Percentiles rank a stretch among this genome's conserved stretches.
These are phyloP conservation scores for Solanum phureja DNA, from an alignment of 257 asterid genomes.

Conservation along the genomic window DNA sequence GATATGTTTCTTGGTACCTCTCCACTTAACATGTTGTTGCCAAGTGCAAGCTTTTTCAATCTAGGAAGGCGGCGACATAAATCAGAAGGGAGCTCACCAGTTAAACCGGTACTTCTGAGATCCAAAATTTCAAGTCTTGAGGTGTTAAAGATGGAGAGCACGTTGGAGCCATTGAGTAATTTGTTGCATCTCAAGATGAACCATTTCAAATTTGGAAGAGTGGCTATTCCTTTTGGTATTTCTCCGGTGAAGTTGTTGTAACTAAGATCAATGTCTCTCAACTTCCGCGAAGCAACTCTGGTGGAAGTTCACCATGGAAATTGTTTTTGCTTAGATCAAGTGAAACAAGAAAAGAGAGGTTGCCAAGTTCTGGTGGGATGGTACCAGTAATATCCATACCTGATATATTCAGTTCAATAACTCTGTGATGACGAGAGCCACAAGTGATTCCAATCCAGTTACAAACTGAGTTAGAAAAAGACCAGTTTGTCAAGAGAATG, in stretches of 20 bases:
- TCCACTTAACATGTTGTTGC: background rate
- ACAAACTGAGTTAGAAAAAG: conserved; percentile 2
- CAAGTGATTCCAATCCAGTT: conserved; percentile 23
- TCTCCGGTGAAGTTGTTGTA: background rate
- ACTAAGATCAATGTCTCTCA: background rate
- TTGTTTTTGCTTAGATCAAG: conserved; percentile 10
- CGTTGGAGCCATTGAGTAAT: background rate
- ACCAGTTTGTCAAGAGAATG: conserved; percentile 9
- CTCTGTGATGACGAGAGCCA: conserved; percentile 8
- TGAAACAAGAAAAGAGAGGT: conserved; percentile 22
- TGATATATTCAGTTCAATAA: conserved; percentile 5
- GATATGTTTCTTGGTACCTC: background rate
- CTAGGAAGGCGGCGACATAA: background rate
- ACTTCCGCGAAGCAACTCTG: background rate
- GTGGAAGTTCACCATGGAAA: conserved; percentile 8
- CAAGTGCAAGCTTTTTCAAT: background rate
- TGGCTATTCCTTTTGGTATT: background rate
- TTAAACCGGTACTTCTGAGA: background rate
- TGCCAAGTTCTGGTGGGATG: conserved; percentile 21
- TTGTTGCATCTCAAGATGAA: background rate
- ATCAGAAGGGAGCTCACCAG: background rate
- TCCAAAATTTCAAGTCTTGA: background rate
- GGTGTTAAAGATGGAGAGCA: background rate
- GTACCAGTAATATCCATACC: conserved; percentile 10
- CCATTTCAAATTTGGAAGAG: background rate